phyloP scores from a whole-genome alignment of 441 rosid genomes.

The Macaranga tanarius region DNA sequence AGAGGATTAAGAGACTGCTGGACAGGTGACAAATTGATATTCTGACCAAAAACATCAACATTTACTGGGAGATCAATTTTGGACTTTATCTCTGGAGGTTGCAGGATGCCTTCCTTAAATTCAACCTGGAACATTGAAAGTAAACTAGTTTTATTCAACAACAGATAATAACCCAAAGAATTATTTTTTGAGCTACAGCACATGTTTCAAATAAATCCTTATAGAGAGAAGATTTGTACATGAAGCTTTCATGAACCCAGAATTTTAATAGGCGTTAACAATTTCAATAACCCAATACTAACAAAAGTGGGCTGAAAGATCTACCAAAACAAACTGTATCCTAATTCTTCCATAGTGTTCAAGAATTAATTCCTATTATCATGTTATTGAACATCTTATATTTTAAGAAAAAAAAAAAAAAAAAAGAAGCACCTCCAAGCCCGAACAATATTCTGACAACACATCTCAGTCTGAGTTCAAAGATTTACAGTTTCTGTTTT shows the following conservation, averaged over 20 bases:
- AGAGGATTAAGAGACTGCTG: constrained; percentile 76
- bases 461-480: background rate
- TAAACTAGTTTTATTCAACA: background rate
- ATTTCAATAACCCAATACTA: too few species aligned
- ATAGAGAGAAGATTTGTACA: background rate
- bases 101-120: constrained; percentile 79
- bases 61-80: constrained; percentile 66
- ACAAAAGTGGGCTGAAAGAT: background rate
- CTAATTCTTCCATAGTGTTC: too few species aligned
- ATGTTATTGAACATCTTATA: background rate
- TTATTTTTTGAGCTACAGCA: background rate
- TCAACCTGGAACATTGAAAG: constrained; percentile 51
- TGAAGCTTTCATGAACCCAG: too few species aligned
- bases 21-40: constrained; percentile 56
- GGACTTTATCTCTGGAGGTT: constrained; percentile 83
- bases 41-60: constrained; percentile 71
- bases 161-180: background rate
- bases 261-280: too few species aligned
- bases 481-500: background rate
- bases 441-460: background rate
- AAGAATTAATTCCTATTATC: too few species aligned
- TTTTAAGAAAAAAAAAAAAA: background rate
- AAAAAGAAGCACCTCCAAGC: background rate
- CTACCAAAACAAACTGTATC: background rate
- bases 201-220: background rate